Conservation (phyloP, 257 asterid species). For the Primulina tabacum region DNA sequence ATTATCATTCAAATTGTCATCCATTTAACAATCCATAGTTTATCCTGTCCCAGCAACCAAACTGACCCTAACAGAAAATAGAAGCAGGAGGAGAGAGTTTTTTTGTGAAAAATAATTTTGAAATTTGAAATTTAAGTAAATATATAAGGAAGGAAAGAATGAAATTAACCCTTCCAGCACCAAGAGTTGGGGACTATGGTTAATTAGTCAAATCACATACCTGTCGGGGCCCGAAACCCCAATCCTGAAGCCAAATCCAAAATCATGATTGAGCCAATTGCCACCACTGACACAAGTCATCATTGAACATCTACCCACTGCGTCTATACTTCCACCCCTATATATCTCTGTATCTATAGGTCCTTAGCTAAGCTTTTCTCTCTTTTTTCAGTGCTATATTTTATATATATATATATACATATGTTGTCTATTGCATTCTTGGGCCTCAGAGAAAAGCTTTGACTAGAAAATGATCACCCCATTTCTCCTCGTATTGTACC, state of each 20-base stretch:
- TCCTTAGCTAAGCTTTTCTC: too few species aligned
- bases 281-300: slow-evolving; percentile 79
- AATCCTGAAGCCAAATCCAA: slow-evolving; percentile 50
- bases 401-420: neutral
- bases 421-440: slow-evolving; percentile 32
- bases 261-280: slow-evolving; percentile 83
- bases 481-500: slow-evolving; percentile 73
- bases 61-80: too few species aligned
- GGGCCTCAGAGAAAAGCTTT: slow-evolving; percentile 50
- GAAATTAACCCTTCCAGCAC: neutral
- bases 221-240: neutral
- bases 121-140: too few species aligned
- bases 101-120: too few species aligned
- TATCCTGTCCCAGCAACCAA: too few species aligned
- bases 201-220: slow-evolving; percentile 6
- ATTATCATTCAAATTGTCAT: too few species aligned
- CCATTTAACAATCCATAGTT: too few species aligned
- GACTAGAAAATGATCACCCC: slow-evolving; percentile 52
- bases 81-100: too few species aligned
- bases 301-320: slow-evolving; percentile 68
- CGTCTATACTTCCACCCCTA: slow-evolving; percentile 13
- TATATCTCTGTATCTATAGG: neutral
- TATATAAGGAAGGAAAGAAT: too few species aligned
- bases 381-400: slow-evolving; percentile 37
- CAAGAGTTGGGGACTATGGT: neutral